Base-by-base conservation (phyloP, 805 yeast genomes). In the Metschnikowia shivogae region DNA sequence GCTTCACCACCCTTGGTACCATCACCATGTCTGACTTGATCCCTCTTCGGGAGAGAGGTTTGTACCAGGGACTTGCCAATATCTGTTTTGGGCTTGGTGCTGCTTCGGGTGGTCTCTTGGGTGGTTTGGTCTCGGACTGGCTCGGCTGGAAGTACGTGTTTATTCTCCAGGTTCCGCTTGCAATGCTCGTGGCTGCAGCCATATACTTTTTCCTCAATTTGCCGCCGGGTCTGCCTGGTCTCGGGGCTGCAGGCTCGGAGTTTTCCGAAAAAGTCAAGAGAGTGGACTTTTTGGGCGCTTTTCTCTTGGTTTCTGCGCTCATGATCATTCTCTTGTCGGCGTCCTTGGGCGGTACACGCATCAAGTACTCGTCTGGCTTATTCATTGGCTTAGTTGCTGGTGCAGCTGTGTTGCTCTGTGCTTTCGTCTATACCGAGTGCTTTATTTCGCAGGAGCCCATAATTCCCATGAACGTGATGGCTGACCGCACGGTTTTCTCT, bases 61-160 rank as follows among this genome's bases (percentile, higher is more conserved):
- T 86, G 27, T 87, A 79, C 62, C 97, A 89, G 60, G 97, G 97
- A 0, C 61, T 86, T 42, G 85, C 85, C 30, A 89, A 89, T 60
- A 70, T 89, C 14, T 80, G 80, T 34, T 89, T 77, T 58, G 92
- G 89, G 11, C 59, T 81, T 14, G 97, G 97, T 17, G 65, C 74
- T 12, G 74, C 74, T 5, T 63, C 72, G 1, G 75, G 76, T 3
- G 75, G 76, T 26, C 54, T 70, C 26, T 48, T 71, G 20, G 75
- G 76, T 10, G 89, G 89, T 3, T 60, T 79, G 55, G 64, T 81
- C 32, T 73, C 81, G 19, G 81, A 80, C 48, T 49, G 49, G 30
- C 68, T 72, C 44, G 86, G 86, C 30, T 81, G 86, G 70, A 65
- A 59, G 46, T 65, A 58, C 42, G 74, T 70, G 3, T 71, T 72